These are phyloP conservation scores for Fusarium hainanense DNA, from an alignment of 2,329 filamentous ascomycete genomes.

Conservation along the genomic window DNA sequence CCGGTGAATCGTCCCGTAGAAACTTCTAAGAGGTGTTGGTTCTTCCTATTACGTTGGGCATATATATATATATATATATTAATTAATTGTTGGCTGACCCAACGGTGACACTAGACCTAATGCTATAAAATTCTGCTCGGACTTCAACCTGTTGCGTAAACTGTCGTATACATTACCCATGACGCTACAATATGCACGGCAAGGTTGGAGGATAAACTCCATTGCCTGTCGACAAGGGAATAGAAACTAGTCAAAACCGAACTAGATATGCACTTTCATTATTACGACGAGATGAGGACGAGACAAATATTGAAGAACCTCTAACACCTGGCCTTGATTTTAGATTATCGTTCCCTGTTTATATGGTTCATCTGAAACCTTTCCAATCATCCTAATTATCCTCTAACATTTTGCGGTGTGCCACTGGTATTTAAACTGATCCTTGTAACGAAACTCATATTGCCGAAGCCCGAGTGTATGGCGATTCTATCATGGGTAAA, in stretches of 20 bases:
- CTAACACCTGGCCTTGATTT: slow-evolving; percentile 26
- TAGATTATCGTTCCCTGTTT: slow-evolving; percentile 22
- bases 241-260: not conserved
- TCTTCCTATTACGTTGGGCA: not conserved
- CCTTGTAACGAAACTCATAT: slow-evolving; percentile 29
- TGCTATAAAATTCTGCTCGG: not conserved
- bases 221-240: not conserved
- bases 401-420: slow-evolving; percentile 6
- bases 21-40: slow-evolving; percentile 18
- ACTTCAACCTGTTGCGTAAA: slow-evolving; percentile 1
- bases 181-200: slow-evolving; percentile 11
- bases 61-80: not conserved
- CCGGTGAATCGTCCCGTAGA: slow-evolving; percentile 27
- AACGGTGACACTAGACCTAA: slow-evolving; percentile 4
- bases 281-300: slow-evolving; percentile 16
- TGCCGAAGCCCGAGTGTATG: slow-evolving; percentile 33
- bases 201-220: slow-evolving; percentile 11
- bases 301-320: slow-evolving; percentile 12
- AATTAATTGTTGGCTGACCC: not conserved
- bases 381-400: slow-evolving; percentile 10
- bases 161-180: slow-evolving; percentile 1
- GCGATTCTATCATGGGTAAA: slow-evolving; percentile 31
- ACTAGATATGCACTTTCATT: not conserved
- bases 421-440: slow-evolving; percentile 24
- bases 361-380: slow-evolving; percentile 28